Base-by-base conservation (phyloP, 2,329 filamentous ascomycete species). In the Neofusicoccum sp. region DNA sequence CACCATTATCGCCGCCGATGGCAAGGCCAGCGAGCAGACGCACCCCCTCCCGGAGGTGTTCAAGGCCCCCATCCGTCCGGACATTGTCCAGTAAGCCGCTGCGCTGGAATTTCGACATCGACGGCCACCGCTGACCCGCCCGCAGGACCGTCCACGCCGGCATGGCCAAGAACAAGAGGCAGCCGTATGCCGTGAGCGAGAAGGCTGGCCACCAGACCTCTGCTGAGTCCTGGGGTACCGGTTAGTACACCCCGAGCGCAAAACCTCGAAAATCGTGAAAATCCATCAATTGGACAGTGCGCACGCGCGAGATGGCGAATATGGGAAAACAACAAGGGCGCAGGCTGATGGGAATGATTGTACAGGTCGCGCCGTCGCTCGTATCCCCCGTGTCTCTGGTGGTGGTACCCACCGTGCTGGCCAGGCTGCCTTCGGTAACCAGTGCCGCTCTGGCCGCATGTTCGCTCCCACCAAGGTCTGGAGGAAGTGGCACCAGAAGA, bases 401-500 rank as follows among this genome's bases (percentile, higher is more conserved):
- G 93, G 95, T 85, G 95, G 95, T 91, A 99, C 95, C 80, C 95
- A 99, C 89, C 93, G 95, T 87, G 95, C 95, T 78, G 95, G 95
- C 86, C 95, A 99, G 86, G 95, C 95, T 81, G 95, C 95, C 73
- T 99, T 98, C 82, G 95, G 95, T 91, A 99, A 99, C 90, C 92
- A 93, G 92, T 99, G 95, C 86, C 93, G 95, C 81, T 96, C 93
- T 79, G 95, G 96, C 86, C 95, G 95, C 84, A 99, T 99, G 95
- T 99, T 99, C 84, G 95, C 95, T 73, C 95, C 95, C 71, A 99
- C 95, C 83, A 99, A 99, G 89, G 90, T 96, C 84, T 99, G 95
- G 96, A 88, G 95, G 81, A 97, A 96, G 86, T 99, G 95, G 96
- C 95, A 99, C 87, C 87, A 97, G 86, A 98, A 98, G 92, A 87